A percentile compares a stretch with the other conserved stretches of the same genome.
Conservation (phyloP, 177 flowering plant species). For the Vitis hybrid region DNA sequence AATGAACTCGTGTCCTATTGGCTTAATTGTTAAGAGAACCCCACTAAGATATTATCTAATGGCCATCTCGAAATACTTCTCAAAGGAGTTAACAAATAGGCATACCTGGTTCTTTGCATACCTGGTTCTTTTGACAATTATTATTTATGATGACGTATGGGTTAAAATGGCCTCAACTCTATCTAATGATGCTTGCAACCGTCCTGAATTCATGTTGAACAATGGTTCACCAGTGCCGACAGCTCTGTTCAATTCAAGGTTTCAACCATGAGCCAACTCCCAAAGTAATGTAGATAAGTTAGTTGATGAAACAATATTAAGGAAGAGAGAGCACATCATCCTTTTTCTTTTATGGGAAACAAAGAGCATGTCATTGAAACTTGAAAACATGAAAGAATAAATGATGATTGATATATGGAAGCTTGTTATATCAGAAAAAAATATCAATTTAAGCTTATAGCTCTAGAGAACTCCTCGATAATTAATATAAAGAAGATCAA, state of each 20-base stretch:
- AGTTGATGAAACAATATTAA: neutral
- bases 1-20: neutral
- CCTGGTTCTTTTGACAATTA: neutral
- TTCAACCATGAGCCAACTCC: constrained; percentile 2
- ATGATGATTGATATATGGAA: neutral
- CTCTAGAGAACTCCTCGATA: neutral
- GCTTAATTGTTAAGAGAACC: neutral
- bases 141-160: constrained; percentile 19
- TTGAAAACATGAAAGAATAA: neutral
- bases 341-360: neutral
- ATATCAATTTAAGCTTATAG: neutral
- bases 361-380: neutral
- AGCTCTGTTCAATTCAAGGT: constrained; percentile 40
- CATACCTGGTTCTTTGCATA: neutral
- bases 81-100: neutral
- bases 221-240: constrained; percentile 78
- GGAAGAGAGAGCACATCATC: neutral
- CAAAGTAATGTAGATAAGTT: neutral
- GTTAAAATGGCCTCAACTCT: constrained; percentile 79
- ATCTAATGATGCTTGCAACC: constrained; percentile 80
- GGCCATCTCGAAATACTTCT: no score
- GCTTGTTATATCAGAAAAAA: neutral
- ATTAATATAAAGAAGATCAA: neutral
- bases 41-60: no score
- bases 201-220: constrained; percentile 83